These are phyloP conservation scores for Pachysolen tannophilus DNA, from an alignment of 805 yeast genomes.

Conservation along the genomic window DNA sequence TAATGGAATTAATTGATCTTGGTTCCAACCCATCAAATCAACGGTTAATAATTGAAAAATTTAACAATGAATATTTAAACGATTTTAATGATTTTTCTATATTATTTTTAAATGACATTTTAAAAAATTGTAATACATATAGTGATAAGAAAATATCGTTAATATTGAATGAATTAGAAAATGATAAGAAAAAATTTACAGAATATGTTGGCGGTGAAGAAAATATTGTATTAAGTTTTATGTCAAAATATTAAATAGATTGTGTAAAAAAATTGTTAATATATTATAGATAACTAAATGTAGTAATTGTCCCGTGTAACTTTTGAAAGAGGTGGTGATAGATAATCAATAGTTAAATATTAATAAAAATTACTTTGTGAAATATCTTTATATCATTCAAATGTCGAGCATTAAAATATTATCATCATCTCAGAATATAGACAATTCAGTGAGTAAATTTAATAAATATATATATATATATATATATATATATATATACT, in stretches of 20 bases:
- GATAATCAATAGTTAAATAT: no score
- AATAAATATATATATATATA: no score
- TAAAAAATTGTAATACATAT: constrained; percentile 38
- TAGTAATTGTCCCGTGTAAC: no score
- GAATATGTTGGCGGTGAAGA: constrained; percentile 4
- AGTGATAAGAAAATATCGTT: constrained; percentile 13
- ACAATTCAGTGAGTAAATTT: no score
- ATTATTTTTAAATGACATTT: constrained; percentile 56
- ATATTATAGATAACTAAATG: no score
- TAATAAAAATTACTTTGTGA: no score
- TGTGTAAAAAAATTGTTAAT: neutral
- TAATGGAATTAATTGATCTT: constrained; percentile 44
- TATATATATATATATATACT: no score
- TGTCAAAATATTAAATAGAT: constrained; percentile 3
- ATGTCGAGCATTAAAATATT: no score
- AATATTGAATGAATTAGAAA: constrained; percentile 6
- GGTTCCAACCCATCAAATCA: constrained; percentile 14
- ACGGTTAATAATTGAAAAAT: constrained; percentile 42
- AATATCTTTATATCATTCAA: no score
- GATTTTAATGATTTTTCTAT: constrained; percentile 74
- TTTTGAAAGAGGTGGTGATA: no score
- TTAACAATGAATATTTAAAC: constrained; percentile 49
- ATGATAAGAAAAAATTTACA: constrained; percentile 3
- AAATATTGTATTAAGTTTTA: neutral
- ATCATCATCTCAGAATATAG: no score